These are phyloP conservation scores for Pulveroboletus sp. DNA, from an alignment of 768 basidiomycete species.

Conservation along the genomic window DNA sequence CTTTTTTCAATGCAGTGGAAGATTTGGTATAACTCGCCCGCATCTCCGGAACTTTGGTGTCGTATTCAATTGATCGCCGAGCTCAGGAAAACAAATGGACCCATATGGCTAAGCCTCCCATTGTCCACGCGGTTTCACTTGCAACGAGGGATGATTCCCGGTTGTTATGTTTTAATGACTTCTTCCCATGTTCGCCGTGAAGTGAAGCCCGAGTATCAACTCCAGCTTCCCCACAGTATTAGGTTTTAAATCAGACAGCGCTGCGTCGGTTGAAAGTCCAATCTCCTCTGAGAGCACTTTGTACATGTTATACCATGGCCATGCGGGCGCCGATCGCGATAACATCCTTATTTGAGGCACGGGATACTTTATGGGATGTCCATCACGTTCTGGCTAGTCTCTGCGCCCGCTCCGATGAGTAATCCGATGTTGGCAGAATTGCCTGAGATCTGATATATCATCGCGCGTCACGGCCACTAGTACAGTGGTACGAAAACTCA, in stretches of 20 bases:
- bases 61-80: constrained; percentile 35
- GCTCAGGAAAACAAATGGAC: constrained; percentile 29
- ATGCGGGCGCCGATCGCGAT: constrained; percentile 30
- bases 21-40: constrained; percentile 4
- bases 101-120: constrained; percentile 29
- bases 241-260: constrained; percentile 4
- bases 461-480: constrained; percentile 3
- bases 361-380: not conserved
- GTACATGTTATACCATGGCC: constrained; percentile 18
- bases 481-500: constrained; percentile 4
- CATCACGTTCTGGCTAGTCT: constrained; percentile 7
- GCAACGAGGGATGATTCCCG: constrained; percentile 11
- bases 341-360: constrained; percentile 26
- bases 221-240: constrained; percentile 17
- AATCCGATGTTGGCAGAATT: too few species aligned
- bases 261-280: constrained; percentile 46
- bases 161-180: constrained; percentile 13
- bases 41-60: constrained; percentile 29
- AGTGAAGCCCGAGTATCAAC: not conserved
- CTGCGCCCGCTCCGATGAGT: constrained; percentile 17
- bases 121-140: constrained; percentile 25
- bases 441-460: constrained; percentile 8
- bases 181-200: constrained; percentile 9
- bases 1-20: constrained; percentile 8
- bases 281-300: constrained; percentile 51